A percentile compares a stretch with the other conserved stretches of the same genome.
Conservation (phyloP, 257 asterid species). For the Scutellaria galericulata region DNA sequence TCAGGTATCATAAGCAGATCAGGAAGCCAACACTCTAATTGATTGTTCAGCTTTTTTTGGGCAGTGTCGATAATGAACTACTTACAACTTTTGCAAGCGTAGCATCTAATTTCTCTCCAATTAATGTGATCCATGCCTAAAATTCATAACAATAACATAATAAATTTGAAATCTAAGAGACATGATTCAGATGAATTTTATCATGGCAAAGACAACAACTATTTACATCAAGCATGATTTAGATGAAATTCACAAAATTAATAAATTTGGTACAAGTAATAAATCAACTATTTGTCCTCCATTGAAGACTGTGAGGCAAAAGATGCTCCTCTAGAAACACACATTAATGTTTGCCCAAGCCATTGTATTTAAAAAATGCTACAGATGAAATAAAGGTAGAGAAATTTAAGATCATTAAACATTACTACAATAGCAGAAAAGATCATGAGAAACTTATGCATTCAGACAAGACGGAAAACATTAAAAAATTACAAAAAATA, state of each 20-base stretch:
- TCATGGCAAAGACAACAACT: constrained; percentile 7
- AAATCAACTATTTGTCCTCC: background rate
- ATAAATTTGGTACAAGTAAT: background rate
- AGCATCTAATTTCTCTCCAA: constrained; percentile 87
- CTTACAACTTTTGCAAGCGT: constrained; percentile 61
- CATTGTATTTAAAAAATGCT: background rate
- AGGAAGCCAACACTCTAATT: background rate
- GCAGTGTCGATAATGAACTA: constrained; percentile 28
- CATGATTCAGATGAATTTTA: background rate
- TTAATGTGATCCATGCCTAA: constrained; percentile 90
- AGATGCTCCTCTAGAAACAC: background rate
- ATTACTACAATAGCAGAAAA: background rate
- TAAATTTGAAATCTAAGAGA: background rate
- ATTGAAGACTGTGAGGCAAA: background rate
- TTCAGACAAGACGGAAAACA: background rate
- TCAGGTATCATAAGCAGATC: constrained; percentile 30
- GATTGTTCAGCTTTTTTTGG: constrained; percentile 37
- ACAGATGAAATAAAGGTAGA: background rate
- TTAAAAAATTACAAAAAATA: background rate
- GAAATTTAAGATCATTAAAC: background rate
- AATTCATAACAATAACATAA: constrained; percentile 25
- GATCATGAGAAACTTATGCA: constrained; percentile 25
- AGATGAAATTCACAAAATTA: background rate
- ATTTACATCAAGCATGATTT: background rate
- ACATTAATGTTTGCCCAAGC: constrained; percentile 9